Base-by-base conservation (phyloP, 176 grass and related monocot species). In the Pontederia crassipes region DNA sequence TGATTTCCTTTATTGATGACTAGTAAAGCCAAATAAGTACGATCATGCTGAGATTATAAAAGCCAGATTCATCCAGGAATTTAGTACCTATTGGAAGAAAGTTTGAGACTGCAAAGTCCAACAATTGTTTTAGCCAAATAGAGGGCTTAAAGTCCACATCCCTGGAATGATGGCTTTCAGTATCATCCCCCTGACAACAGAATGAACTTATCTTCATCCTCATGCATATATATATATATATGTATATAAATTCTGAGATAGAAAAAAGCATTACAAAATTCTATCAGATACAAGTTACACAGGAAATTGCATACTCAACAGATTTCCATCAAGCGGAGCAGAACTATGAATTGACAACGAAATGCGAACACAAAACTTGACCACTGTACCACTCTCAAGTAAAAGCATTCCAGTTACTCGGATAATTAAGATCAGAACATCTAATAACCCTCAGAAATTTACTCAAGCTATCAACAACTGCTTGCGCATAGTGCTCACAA, bases 31-130 rank as follows among this genome's bases (percentile, higher is more conserved):
- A 24, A 15, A 65, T 54, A 8, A 48, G 1, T 7, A 26, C 45
- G 47, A 16, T 18, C 48, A 45, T 28, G 57, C 11, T 17, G 14
- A 16, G 8, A 66, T 10, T 49, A 49, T 17, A 55, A 45, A 40
- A 64, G 62, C 70, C 75, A 46, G 13, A 32, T 11, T n/a, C 69
- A 66, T 17, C 17, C 18, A 10, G 26, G 52, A 65, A n/a, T 11
- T 49, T 11, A 63, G 18, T 59, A 87, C 91, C 92, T 64, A 97
- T 68, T 48, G 92, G 92, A 78, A 97, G 92, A 78, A 91, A 97
- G 58, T 97, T 97, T 70, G 62, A 80, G 45, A 75, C 47, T 20
- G 58, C 65, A 66, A 96, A 96, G 15, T 20, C 68, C 47, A 85
- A 57, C 51, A 77, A 12, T 46, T 61, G 66, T 12, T 70, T 26